Percentiles rank a stretch among this genome's conserved stretches.
phyloP scores from a whole-genome alignment of 495 filamentous ascomycete genomes.

The Aspergillus asperescens region DNA sequence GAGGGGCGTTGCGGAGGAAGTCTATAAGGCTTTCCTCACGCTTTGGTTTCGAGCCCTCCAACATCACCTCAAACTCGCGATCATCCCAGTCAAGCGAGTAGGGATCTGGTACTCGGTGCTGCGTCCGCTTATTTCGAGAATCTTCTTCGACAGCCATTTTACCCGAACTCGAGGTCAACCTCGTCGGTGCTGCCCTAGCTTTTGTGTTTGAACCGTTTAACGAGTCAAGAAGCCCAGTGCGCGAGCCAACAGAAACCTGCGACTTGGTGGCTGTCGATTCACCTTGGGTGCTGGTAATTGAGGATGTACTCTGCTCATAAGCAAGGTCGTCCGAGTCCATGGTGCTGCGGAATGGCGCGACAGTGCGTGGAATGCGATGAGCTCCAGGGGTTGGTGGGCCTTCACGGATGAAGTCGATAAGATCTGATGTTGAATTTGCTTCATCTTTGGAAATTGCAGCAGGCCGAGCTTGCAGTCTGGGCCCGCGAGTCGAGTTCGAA shows the following conservation, averaged over 20 bases:
- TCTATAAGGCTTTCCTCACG: constrained; percentile 72
- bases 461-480: constrained; percentile 64
- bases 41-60: constrained; percentile 40
- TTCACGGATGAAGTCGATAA: constrained; percentile 91
- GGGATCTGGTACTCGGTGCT: constrained; percentile 74
- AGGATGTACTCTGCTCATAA: constrained; percentile 34
- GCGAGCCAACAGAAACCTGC: constrained; percentile 51
- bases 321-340: constrained; percentile 76
- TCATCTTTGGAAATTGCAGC: constrained; percentile 56
- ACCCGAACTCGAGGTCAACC: constrained; percentile 10
- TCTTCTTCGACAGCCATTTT: constrained; percentile 22
- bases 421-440: constrained; percentile 60
- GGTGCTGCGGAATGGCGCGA: constrained; percentile 79
- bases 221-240: constrained; percentile 51
- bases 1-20: constrained; percentile 81
- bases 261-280: constrained; percentile 41
- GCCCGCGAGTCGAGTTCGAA: constrained; percentile 21
- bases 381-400: constrained; percentile 57
- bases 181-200: constrained; percentile 14
- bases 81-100: constrained; percentile 87
- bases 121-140: constrained; percentile 52
- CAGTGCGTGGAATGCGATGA: constrained; percentile 71
- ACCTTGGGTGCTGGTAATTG: constrained; percentile 41
- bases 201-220: constrained; percentile 20
- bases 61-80: constrained; percentile 61